Evolutionary conservation across 2,329 filamentous ascomycete species (phyloP), one percentile per base, ranked within the genome.

Genomic region (Bretziella fagacearum): DNA sequence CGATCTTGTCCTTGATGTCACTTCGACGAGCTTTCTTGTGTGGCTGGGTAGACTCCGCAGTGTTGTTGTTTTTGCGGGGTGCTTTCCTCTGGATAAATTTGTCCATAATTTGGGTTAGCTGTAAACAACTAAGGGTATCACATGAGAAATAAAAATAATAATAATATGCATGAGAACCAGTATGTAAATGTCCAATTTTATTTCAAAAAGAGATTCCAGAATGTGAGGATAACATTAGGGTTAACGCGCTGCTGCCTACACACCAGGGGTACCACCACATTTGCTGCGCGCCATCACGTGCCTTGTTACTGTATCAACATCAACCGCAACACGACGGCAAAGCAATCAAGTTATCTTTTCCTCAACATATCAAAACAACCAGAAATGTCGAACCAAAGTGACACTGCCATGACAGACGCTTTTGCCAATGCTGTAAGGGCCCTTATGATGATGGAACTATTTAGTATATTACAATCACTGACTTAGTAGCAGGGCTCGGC

Each of bases 401-500:
- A 50, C 13, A 44, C 40, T 25, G 30, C 46, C 13, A 50, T 50
- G 48, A 42, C 44, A 15, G 48, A 50, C 32, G 44, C 40, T 30
- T 46, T 39, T 46, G 29, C 36, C n/a, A 39, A n/a, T 10, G 17
- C 20, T 8, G 35, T 39, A 39, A 39, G 35, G 20, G 27, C 10
- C 4, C n/a, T 11, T 11, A 39, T 20, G 7, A 10, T 18, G 11
- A 4, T 3, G 15, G 3, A 20, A 22, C 2, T 39, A 18, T 22
- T 11, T 22, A 18, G 8, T 6, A n/a, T 10, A 20, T 39, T 17
- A 20, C 11, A 39, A 3, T 39, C 11, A 39, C 18, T 17, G 8
- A 22, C n/a, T n/a, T n/a, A n/a, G n/a, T 6, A 4, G 11, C 23
- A 39, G 35, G 35, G 35, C 15, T 39, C 35, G 8, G 18, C 35